These are phyloP conservation scores for Aschersonia sp. DNA, from an alignment of 2,329 filamentous ascomycete species.

Conservation along the genomic window DNA sequence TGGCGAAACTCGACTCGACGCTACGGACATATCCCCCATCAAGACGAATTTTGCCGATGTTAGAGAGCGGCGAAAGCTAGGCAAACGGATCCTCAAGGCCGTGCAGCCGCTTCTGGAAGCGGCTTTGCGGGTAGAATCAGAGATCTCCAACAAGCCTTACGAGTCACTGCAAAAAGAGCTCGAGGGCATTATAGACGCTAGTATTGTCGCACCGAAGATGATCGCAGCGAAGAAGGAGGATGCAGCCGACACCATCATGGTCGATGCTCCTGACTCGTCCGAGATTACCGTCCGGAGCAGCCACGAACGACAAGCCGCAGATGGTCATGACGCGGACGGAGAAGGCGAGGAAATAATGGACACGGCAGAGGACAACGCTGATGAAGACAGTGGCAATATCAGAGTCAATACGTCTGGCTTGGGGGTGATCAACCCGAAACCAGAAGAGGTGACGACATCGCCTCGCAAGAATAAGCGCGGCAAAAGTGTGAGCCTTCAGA, in stretches of 20 bases:
- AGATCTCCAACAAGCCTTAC: conserved; percentile 55
- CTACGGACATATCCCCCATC: conserved; percentile 30
- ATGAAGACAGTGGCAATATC: conserved; percentile 24
- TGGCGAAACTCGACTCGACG: conserved; percentile 13
- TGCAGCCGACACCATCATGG: conserved; percentile 35
- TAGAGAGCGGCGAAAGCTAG: conserved; percentile 70
- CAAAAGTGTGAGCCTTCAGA: conserved; percentile 9
- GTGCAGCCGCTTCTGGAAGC: conserved; percentile 66
- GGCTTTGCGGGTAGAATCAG: conserved; percentile 68
- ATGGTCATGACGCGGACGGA: conserved; percentile 9
- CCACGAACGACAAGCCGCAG: conserved; percentile 2
- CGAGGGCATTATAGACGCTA: conserved; percentile 56
- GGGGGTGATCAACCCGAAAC: conserved; percentile 10
- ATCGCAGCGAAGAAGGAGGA: conserved; percentile 22
- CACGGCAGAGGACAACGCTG: conserved; percentile 20
- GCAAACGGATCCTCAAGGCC: conserved; percentile 76
- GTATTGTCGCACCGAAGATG: conserved; percentile 39
- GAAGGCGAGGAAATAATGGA: conserved; percentile 19
- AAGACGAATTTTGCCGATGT: conserved; percentile 50
- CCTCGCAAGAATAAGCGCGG: conserved; percentile 11
- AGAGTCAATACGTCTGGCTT: conserved; percentile 30
- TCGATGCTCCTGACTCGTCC: conserved; percentile 28
- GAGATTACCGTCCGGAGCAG: conserved; percentile 31
- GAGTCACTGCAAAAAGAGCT: conserved; percentile 61
- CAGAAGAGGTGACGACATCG: conserved; percentile 6